phyloP scores from a whole-genome alignment of 2,329 filamentous ascomycete genomes.

The Fusarium transvaalense region DNA sequence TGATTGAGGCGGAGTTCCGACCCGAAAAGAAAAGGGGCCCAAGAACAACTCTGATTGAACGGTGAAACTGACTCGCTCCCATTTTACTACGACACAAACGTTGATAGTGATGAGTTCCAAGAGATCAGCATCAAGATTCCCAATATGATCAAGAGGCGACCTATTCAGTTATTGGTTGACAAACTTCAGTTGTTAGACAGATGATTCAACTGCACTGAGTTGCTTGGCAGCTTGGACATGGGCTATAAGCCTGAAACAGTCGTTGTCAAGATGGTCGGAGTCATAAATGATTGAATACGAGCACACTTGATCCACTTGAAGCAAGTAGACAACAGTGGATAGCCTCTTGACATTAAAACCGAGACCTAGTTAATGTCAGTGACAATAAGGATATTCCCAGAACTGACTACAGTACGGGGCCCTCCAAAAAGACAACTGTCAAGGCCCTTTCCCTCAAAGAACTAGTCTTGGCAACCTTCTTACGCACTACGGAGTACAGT shows the following conservation, averaged over 20 bases:
- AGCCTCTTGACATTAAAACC: background rate
- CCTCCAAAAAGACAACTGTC: background rate
- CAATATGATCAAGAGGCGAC: no score
- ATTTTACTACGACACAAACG: background rate
- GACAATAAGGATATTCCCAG: background rate
- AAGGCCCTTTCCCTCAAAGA: background rate
- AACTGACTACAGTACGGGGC: background rate
- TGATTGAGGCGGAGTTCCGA: background rate
- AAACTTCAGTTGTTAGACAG: no score
- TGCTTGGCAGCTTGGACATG: no score
- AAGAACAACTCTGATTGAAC: no score
- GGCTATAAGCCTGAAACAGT: background rate
- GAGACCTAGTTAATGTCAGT: background rate
- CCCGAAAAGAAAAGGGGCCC: background rate
- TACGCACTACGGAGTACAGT: background rate
- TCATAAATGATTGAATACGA: no score
- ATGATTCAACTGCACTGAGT: no score
- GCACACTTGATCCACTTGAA: background rate
- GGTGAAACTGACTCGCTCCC: background rate
- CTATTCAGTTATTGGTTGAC: no score
- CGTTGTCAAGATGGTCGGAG: background rate
- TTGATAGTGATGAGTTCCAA: background rate
- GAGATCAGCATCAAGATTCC: background rate
- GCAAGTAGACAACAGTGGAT: background rate
- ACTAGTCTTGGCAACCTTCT: constrained; percentile 1